A percentile compares a stretch with the other conserved stretches of the same genome.
Conservation (phyloP, 2,329 filamentous ascomycete species). For the Drechslerella coelobrocha region DNA sequence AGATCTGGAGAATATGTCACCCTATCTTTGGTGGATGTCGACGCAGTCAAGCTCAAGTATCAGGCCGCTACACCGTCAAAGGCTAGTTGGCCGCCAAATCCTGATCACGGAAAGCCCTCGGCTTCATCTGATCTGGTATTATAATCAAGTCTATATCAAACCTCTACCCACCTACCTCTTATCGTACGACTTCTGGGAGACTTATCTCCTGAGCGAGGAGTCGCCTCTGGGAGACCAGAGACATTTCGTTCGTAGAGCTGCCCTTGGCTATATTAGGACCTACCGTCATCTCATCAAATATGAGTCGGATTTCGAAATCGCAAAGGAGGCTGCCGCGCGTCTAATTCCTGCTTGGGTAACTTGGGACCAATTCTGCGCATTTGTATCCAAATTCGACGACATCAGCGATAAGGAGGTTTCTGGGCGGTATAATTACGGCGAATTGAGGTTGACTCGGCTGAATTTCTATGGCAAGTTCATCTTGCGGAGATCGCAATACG, state of each 20-base stretch:
- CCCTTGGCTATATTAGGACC: conserved; percentile 58
- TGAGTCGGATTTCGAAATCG: conserved; percentile 58
- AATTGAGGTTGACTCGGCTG: conserved; percentile 59
- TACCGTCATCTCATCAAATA: conserved; percentile 59
- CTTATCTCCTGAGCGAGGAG: conserved; percentile 52
- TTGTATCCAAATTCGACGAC: conserved; percentile 56
- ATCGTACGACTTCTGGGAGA: conserved; percentile 57
- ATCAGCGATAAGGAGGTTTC: conserved; percentile 56
- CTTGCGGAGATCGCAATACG: conserved; percentile 1
- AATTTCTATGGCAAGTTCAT: conserved; percentile 56
- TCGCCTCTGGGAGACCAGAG: conserved; percentile 14
- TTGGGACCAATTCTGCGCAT: conserved; percentile 58
- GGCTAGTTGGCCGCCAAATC: conserved; percentile 55
- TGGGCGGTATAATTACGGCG: conserved; percentile 59
- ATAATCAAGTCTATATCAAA: conserved; percentile 56
- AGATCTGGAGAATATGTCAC: conserved; percentile 16
- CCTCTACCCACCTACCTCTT: conserved; percentile 59
- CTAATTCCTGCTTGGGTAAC: conserved; percentile 56
- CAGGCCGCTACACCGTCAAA: conserved; percentile 55
- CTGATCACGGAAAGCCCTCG: conserved; percentile 57
- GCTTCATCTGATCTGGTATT: conserved; percentile 57
- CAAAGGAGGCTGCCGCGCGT: conserved; percentile 51
- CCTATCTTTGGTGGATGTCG: conserved; percentile 20
- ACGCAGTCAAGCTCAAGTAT: conserved; percentile 23
- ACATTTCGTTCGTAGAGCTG: conserved; percentile 54